Evolutionary conservation across 306 rosid genomes (phyloP), one percentile per base, ranked within the genome.

Genomic region (Dalbergia cultrata): DNA sequence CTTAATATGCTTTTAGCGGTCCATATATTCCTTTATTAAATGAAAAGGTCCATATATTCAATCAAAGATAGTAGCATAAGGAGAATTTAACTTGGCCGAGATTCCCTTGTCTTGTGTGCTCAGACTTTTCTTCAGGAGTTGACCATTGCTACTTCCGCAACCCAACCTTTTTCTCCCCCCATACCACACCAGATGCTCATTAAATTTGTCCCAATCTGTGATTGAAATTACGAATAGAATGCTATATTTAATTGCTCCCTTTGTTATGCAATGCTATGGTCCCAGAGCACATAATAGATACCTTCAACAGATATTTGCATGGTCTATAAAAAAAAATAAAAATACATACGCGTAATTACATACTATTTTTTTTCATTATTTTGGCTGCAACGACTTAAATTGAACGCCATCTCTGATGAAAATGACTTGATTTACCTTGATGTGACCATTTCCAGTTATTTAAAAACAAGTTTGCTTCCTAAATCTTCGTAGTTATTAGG

Each of bases 41-140:
- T 4, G 7, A 4, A 14, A 9, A 50, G 14, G 59, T 1, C 3
- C 75, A 50, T 31, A 52, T 16, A 56, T 9, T 52, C 3, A 34
- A 49, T 21, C 17, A 26, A 21, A 72, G 49, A 71, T 26, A 26
- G 18, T 26, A 21, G 75, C 45, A 5, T 43, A 22, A 54, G 56
- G 26, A 18, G 10, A 45, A 59, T 13, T 68, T 19, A 9, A 79
- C 21, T 14, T 67, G 13, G 47, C 58, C 10, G 18, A 69, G 58
- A 80, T 26, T 70, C 75, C 75, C 79, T 71, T 64, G 49, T 61
- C 77, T 43, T 54, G 64, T 71, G 69, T 70, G 74, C 63, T 76
- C 13, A 43, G 9, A n/a, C 18, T 13, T 62, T 69, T 17, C 5
- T 22, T 39, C 4, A 10, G 56, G 74, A 76, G 78, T 76, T 82